phyloP scores from a whole-genome alignment of 164 flowering plant genomes.

The Macadamia integrifolia region DNA sequence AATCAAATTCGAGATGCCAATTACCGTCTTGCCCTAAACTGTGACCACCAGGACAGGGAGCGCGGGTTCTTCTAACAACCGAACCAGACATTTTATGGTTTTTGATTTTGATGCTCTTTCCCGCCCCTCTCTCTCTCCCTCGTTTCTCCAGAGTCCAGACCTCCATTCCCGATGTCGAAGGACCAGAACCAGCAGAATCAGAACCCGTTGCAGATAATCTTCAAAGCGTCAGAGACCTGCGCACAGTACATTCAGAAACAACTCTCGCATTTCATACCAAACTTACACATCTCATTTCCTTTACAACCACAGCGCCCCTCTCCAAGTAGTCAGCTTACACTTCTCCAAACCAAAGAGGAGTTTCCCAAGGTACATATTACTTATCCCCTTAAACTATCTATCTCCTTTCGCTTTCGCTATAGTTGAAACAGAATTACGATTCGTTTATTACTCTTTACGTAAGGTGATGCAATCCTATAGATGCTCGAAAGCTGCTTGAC shows the following conservation, averaged over 20 bases:
- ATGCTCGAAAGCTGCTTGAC: conserved; percentile 9
- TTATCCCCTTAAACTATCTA: background rate
- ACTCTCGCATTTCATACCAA: conserved; percentile 32
- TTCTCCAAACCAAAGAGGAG: conserved; percentile 10
- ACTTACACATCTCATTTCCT: conserved; percentile 6
- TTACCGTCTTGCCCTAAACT: too few relatives aligned
- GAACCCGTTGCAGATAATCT: conserved; percentile 33
- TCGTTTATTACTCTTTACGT: background rate
- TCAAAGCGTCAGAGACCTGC: conserved; percentile 35
- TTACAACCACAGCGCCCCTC: conserved; percentile 15
- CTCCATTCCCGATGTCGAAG: too few relatives aligned
- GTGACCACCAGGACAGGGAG: too few relatives aligned
- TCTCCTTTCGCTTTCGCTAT: background rate
- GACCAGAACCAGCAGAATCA: too few relatives aligned
- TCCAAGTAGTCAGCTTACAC: conserved; percentile 5
- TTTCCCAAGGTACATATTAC: conserved; percentile 14
- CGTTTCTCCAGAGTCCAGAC: too few relatives aligned
- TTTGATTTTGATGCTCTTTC: too few relatives aligned
- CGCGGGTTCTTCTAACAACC: too few relatives aligned
- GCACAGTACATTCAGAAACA: conserved; percentile 49
- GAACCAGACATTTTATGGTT: too few relatives aligned
- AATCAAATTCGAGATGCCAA: too few relatives aligned
- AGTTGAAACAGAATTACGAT: background rate
- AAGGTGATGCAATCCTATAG: background rate
- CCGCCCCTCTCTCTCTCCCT: too few relatives aligned